Conservation (phyloP, 208 protist genomes). For the Leishmania tarentolae region DNA sequence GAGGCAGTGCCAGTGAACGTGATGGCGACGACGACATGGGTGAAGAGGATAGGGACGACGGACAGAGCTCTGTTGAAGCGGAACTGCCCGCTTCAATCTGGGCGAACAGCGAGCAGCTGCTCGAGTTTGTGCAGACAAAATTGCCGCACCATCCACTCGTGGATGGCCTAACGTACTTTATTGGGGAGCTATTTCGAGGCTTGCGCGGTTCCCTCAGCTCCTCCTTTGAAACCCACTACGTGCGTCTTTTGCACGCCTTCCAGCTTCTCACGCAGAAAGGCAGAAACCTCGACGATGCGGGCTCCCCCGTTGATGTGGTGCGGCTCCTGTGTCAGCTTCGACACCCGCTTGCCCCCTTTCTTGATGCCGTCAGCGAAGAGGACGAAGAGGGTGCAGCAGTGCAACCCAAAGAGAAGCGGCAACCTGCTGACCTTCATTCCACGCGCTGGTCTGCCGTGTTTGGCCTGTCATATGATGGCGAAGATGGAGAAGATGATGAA, state of each 20-base stretch:
- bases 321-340: constrained; percentile 18
- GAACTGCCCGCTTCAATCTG: constrained; percentile 26
- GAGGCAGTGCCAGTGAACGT: constrained; percentile 4
- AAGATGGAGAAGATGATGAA: constrained; percentile 4
- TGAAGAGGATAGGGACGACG: constrained; percentile 4
- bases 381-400: constrained; percentile 6
- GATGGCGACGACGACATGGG: constrained; percentile 15
- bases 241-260: constrained; percentile 52
- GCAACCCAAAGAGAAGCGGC: background rate
- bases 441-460: constrained; percentile 29
- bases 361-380: constrained; percentile 23
- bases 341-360: constrained; percentile 22
- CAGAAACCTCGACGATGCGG: background rate
- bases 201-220: constrained; percentile 83
- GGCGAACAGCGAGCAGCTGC: constrained; percentile 20
- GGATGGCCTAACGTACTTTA: constrained; percentile 68
- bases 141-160: constrained; percentile 60
- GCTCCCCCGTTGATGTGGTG: constrained; percentile 20
- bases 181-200: constrained; percentile 77
- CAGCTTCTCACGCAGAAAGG: constrained; percentile 27
- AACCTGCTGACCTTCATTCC: constrained; percentile 10
- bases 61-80: background rate
- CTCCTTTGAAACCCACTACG: constrained; percentile 75
- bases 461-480: background rate
- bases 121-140: constrained; percentile 45